Conservation (phyloP, 2,329 filamentous ascomycete genomes). For the Cryphonectria naterciae region DNA sequence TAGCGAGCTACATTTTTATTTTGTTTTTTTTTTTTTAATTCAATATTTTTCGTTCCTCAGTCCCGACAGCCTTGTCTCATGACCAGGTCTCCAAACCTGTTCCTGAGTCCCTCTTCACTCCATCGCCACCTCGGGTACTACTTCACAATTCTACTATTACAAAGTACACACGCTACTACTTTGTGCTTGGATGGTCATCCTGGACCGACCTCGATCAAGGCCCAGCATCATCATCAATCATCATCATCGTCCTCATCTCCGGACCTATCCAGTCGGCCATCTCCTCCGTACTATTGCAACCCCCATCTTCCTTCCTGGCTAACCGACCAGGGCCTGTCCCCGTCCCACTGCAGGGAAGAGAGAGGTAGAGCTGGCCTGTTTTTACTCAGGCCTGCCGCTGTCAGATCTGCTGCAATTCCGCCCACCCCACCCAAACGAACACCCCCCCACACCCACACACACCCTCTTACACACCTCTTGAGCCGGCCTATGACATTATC, state of each 20-base stretch:
- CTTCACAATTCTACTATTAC: background rate
- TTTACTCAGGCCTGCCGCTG: background rate
- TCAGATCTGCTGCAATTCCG: background rate
- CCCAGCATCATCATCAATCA: background rate
- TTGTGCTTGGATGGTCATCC: background rate
- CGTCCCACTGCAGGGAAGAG: background rate
- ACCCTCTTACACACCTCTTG: background rate
- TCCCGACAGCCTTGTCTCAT: background rate
- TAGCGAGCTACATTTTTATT: background rate
- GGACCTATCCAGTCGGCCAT: background rate
- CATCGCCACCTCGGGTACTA: background rate
- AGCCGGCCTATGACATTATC: constrained; percentile 28
- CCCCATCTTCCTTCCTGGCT: background rate
- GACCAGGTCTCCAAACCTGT: constrained; percentile 3
- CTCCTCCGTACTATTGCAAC: background rate
- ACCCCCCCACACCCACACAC: constrained; percentile 9
- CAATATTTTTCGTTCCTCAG: background rate
- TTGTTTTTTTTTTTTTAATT: no score
- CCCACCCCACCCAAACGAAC: background rate
- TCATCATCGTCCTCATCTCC: background rate
- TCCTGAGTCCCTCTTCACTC: background rate
- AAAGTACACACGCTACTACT: background rate
- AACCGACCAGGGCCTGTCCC: background rate
- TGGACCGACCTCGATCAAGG: background rate
- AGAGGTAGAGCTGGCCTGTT: constrained; percentile 15